Conservation (phyloP, 2,329 filamentous ascomycete genomes). For the Ophiostoma fasciatum region DNA sequence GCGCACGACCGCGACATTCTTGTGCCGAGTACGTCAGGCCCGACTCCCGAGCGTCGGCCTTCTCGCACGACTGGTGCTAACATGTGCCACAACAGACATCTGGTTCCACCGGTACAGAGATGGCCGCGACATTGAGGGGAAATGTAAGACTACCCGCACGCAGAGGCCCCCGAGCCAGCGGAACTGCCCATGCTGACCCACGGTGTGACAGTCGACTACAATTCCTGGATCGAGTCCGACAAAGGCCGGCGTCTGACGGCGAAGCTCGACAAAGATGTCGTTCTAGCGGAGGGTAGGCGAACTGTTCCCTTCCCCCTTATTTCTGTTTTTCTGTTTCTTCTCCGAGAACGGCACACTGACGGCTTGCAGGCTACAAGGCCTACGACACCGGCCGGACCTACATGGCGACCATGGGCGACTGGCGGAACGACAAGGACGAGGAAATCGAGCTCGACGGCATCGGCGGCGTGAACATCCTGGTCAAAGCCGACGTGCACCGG, state of each 20-base stretch:
- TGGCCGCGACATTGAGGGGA: constrained; percentile 76
- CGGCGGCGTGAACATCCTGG: constrained; percentile 91
- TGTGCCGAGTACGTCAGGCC: constrained; percentile 65
- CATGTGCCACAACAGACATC: too few relatives aligned
- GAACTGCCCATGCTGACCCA: too few relatives aligned
- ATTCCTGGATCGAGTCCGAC: constrained; percentile 93
- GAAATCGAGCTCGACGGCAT: constrained; percentile 91
- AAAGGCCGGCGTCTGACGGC: constrained; percentile 63
- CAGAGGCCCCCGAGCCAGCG: too few relatives aligned
- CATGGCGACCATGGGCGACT: constrained; percentile 84
- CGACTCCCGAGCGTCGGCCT: too few relatives aligned
- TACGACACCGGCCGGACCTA: constrained; percentile 82
- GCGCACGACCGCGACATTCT: constrained; percentile 86
- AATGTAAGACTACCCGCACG: constrained; percentile 61
- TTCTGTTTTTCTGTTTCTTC: too few relatives aligned
- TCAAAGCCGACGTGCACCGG: constrained; percentile 95
- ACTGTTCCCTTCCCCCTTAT: too few relatives aligned
- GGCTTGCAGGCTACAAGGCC: constrained; percentile 63
- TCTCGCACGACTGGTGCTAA: too few relatives aligned
- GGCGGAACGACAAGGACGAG: constrained; percentile 79
- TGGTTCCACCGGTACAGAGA: constrained; percentile 91
- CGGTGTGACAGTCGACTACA: constrained; percentile 66
- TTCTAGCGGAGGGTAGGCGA: constrained; percentile 70
- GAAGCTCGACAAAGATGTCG: constrained; percentile 59
- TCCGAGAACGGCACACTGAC: too few relatives aligned